These are phyloP conservation scores for Zygosaccharomyces sapae DNA, from an alignment of 1,139 yeast species.

Conservation along the genomic window DNA sequence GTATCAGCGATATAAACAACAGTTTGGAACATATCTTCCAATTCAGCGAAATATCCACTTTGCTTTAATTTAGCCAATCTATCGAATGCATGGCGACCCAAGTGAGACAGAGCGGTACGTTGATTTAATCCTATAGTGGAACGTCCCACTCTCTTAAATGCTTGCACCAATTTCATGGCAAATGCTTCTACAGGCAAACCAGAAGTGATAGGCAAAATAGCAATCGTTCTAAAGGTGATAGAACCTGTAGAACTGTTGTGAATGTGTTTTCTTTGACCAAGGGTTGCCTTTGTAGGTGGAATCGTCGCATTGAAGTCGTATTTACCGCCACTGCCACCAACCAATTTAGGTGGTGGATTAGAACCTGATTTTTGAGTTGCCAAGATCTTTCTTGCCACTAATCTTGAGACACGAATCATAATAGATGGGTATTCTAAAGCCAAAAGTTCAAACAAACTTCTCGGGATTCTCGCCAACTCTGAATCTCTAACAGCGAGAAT, in stretches of 20 bases:
- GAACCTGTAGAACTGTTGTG: constrained; percentile 19
- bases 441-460: constrained; percentile 78
- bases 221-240: constrained; percentile 63
- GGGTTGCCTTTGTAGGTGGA: constrained; percentile 22
- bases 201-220: constrained; percentile 71
- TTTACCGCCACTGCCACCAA: constrained; percentile 20
- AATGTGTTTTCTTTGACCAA: constrained; percentile 16
- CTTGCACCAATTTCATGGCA: constrained; percentile 65
- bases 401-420: constrained; percentile 82
- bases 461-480: constrained; percentile 88
- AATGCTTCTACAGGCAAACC: constrained; percentile 85
- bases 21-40: constrained; percentile 84
- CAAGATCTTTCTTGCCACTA: constrained; percentile 73
- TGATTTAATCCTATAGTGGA: constrained; percentile 76
- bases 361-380: constrained; percentile 14
- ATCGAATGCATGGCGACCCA: constrained; percentile 92
- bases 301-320: constrained; percentile 27
- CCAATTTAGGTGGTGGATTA: constrained; percentile 12
- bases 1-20: constrained; percentile 88
- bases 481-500: constrained; percentile 89
- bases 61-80: constrained; percentile 79
- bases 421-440: constrained; percentile 84
- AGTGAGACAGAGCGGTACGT: constrained; percentile 69
- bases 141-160: constrained; percentile 69
- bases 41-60: constrained; percentile 82